A percentile compares a stretch with the other conserved stretches of the same genome.
Evolutionary conservation across 305 asterid genomes (phyloP).

Genomic region (Fraxinus albicans): DNA sequence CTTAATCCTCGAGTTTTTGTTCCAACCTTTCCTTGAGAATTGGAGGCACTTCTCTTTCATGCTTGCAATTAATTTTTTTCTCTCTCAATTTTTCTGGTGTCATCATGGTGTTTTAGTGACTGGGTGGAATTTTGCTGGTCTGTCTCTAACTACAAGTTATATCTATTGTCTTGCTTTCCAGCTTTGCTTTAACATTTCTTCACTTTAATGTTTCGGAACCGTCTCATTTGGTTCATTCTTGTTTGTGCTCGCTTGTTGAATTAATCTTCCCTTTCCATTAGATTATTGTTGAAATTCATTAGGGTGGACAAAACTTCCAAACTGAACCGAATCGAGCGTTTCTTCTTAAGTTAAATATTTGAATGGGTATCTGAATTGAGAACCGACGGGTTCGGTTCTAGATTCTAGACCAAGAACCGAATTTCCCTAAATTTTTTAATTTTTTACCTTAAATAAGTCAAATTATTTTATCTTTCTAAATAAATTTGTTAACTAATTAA

Average conservation of each 20-base stretch:
- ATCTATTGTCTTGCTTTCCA: not conserved
- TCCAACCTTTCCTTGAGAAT: not conserved
- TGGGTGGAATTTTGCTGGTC: not conserved
- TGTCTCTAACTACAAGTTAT: not conserved
- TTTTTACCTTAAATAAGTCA: no score
- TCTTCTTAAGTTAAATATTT: no score
- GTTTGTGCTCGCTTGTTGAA: not conserved
- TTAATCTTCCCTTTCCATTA: not conserved
- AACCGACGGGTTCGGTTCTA: no score
- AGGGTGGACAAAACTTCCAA: no score
- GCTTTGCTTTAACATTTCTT: not conserved
- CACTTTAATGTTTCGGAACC: not conserved
- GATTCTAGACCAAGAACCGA: no score
- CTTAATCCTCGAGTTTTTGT: not conserved
- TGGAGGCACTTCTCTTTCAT: not conserved
- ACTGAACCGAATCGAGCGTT: no score
- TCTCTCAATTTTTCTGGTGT: not conserved
- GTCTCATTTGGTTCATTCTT: not conserved
- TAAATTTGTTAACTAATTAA: no score
- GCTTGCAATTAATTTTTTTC: constrained; percentile 1
- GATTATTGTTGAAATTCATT: not conserved
- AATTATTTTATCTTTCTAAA: no score
- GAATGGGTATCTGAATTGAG: no score
- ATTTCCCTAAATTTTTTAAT: no score
- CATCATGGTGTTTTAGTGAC: not conserved